A percentile compares a stretch with the other conserved stretches of the same genome.
phyloP scores from a whole-genome alignment of 257 asterid genomes.

The Ilex asprella region DNA sequence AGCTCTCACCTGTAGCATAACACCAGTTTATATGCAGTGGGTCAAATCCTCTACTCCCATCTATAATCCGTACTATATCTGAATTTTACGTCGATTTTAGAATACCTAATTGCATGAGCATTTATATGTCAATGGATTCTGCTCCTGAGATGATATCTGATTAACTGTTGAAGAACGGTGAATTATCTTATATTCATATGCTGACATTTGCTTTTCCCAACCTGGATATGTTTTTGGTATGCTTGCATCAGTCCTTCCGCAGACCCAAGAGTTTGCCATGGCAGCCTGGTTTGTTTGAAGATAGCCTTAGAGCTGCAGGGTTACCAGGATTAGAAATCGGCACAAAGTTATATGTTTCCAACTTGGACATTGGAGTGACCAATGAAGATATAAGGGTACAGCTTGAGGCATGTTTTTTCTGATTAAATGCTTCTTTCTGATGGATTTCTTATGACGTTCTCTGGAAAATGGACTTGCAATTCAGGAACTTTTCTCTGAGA shows the following conservation, averaged over 20 bases:
- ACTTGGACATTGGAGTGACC: slow-evolving; percentile 74
- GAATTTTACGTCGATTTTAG: slow-evolving; percentile 39
- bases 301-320: slow-evolving; percentile 85
- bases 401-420: slow-evolving; percentile 21
- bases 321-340: slow-evolving; percentile 60
- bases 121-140: slow-evolving; percentile 37
- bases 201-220: slow-evolving; percentile 53
- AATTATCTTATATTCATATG: slow-evolving; percentile 39
- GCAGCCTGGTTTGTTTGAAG: slow-evolving; percentile 86
- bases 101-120: slow-evolving; percentile 44
- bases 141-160: slow-evolving; percentile 41
- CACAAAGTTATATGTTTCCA: slow-evolving; percentile 57
- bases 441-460: slow-evolving; percentile 28
- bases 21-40: slow-evolving; percentile 55
- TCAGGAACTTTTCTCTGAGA: slow-evolving; percentile 88
- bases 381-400: slow-evolving; percentile 93
- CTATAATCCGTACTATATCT: slow-evolving; percentile 33
- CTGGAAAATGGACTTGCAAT: slow-evolving; percentile 37
- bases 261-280: slow-evolving; percentile 72
- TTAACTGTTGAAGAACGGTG: slow-evolving; percentile 54
- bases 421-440: slow-evolving; percentile 20
- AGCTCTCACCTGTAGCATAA: slow-evolving; percentile 54
- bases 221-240: slow-evolving; percentile 56
- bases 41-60: slow-evolving; percentile 33
- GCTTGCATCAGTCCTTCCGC: slow-evolving; percentile 83